Evolutionary conservation across 164 flowering plant species (phyloP).

Genomic region (Nymphaea thermarum): DNA sequence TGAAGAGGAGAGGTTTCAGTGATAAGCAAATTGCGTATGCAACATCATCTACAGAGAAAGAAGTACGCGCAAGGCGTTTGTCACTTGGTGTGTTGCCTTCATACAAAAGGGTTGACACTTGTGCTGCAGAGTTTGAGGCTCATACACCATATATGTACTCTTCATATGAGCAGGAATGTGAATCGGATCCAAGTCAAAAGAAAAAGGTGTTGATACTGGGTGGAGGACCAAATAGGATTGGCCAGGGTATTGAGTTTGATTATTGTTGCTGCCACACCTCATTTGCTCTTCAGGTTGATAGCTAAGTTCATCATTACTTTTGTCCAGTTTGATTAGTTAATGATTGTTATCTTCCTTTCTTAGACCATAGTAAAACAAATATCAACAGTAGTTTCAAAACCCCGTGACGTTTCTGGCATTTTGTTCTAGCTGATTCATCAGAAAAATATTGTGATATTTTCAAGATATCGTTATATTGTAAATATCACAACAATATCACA

Average conservation of each 20-base stretch:
- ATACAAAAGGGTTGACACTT: constrained; percentile 93
- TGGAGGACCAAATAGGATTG: constrained; percentile 97
- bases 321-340: too few species aligned
- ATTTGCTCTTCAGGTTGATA: constrained; percentile 86
- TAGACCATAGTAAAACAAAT: too few species aligned
- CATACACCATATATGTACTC: constrained; percentile 98
- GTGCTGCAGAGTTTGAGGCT: constrained; percentile 99
- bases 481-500: too few species aligned
- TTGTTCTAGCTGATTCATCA: too few species aligned
- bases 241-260: constrained; percentile 98
- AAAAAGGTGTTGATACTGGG: constrained; percentile 95
- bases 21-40: constrained; percentile 94
- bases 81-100: constrained; percentile 71
- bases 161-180: constrained; percentile 85
- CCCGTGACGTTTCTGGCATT: too few species aligned
- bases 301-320: not conserved
- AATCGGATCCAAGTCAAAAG: constrained; percentile 67
- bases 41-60: constrained; percentile 59
- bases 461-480: too few species aligned
- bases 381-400: too few species aligned
- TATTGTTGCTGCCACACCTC: constrained; percentile 98
- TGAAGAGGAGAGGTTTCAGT: constrained; percentile 87
- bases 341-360: too few species aligned
- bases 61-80: constrained; percentile 55
- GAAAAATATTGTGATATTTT: too few species aligned